Base-by-base conservation (phyloP, 257 asterid species). In the Fraxinus anomala region DNA sequence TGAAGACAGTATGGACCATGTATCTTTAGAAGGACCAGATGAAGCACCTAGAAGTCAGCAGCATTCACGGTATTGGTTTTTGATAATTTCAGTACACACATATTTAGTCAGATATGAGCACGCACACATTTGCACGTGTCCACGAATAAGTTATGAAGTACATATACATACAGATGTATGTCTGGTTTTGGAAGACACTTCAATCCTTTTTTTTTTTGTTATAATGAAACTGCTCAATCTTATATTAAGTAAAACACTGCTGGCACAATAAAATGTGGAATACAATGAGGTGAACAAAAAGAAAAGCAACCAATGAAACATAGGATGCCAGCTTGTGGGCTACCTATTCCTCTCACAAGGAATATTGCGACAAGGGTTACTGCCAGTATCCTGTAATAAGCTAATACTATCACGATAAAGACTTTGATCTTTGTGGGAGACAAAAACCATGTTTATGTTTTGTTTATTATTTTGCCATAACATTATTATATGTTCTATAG, bases 41-140 rank as follows among this genome's bases (percentile, higher is more conserved):
- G 92, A 82, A 74, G 87, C 80, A 73, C 76, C 86, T 76, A 83
- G 81, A 81, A 86, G 70, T 83, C 91, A 86, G 33, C 89, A 82
- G 56, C 85, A 75, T 47, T 83, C 87, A 73, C 75, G 96, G 99
- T 96, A 91, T 80, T 79, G 47, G 74, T 82, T 76, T 82, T 42
- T 76, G 68, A 26, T 11, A 21, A 56, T 73, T 42, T 14, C 19
- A 59, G 6, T 42, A 16, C 14, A 63, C 28, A 13, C 14, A 23
- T 24, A 21, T 37, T 39, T 40, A 44, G 39, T 71, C 66, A 51
- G 70, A 65, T 63, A 42, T 36, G 33, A 9, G 69, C 37, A 54
- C 66, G 14, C 30, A 54, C 26, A 59, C n/a, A 6, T 78, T 56
- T 65, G 78, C 36, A 31, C 54, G 28, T 31, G 36, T 23, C 21